Conservation (phyloP, 192 early-diverging fungal genomes). For the Backusella liffmaniae region DNA sequence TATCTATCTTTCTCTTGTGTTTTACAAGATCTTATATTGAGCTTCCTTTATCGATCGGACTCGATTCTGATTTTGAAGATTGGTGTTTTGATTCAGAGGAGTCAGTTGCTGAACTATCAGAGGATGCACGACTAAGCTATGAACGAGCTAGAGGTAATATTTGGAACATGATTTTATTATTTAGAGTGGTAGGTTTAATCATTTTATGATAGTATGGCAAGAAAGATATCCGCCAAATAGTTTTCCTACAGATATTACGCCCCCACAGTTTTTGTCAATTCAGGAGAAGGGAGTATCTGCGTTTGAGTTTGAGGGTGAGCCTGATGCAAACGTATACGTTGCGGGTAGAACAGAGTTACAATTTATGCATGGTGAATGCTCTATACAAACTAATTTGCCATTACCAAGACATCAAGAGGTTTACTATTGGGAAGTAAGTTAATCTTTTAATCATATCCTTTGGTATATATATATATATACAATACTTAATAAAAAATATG, state of each 20-base stretch:
- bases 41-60: slow-evolving; percentile 5
- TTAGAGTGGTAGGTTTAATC: background rate
- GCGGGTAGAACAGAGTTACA: slow-evolving; percentile 75
- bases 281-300: slow-evolving; percentile 82
- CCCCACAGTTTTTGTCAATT: slow-evolving; percentile 72
- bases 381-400: slow-evolving; percentile 79
- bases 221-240: slow-evolving; percentile 69
- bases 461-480: too few species aligned
- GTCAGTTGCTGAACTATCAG: slow-evolving; percentile 33
- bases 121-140: slow-evolving; percentile 44
- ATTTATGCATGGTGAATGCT: slow-evolving; percentile 70
- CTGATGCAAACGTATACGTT: slow-evolving; percentile 60
- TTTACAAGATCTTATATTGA: slow-evolving; percentile 27
- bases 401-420: slow-evolving; percentile 78
- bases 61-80: slow-evolving; percentile 32
- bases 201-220: slow-evolving; percentile 56
- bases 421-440: slow-evolving; percentile 71
- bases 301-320: slow-evolving; percentile 77
- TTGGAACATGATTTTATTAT: background rate
- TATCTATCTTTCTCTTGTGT: slow-evolving; percentile 32
- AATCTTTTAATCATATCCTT: background rate
- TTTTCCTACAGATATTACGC: slow-evolving; percentile 69
- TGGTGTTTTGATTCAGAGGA: slow-evolving; percentile 36
- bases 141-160: slow-evolving; percentile 40
- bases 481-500: background rate